Evolutionary conservation across 1,284 basidiomycete species (phyloP).

Genomic region (Schizopora paradoxa): DNA sequence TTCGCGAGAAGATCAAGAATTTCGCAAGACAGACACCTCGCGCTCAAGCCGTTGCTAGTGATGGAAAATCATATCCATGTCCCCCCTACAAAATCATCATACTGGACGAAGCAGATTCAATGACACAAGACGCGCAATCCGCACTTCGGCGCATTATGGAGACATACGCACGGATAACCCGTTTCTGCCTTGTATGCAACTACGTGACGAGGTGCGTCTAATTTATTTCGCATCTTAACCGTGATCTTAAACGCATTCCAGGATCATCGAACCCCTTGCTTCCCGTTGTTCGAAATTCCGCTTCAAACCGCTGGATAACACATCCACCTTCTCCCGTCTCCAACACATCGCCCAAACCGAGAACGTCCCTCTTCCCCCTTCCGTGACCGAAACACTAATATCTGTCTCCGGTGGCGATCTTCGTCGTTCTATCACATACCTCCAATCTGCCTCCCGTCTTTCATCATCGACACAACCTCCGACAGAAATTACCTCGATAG

Average conservation of each 20-base stretch:
- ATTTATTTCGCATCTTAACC: background rate
- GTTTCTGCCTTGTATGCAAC: conserved; percentile 99
- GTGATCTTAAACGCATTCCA: conserved; percentile 30
- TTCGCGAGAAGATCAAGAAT: conserved; percentile 97
- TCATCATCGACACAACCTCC: conserved; percentile 66
- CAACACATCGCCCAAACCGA: conserved; percentile 74
- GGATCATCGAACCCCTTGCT: conserved; percentile 97
- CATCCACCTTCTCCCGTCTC: conserved; percentile 74
- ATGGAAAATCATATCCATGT: conserved; percentile 86
- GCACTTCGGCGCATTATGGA: conserved; percentile 98
- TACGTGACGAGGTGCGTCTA: conserved; percentile 87
- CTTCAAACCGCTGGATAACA: conserved; percentile 86
- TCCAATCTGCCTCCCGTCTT: conserved; percentile 92
- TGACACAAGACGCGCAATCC: conserved; percentile 99
- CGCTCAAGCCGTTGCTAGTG: conserved; percentile 66
- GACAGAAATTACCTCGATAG: conserved; percentile 62
- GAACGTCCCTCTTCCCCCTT: conserved; percentile 41
- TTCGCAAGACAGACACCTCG: conserved; percentile 95
- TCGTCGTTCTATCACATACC: conserved; percentile 96
- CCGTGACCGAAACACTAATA: conserved; percentile 71
- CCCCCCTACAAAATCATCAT: conserved; percentile 99
- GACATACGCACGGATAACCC: conserved; percentile 91
- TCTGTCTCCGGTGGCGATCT: conserved; percentile 87
- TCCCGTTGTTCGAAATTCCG: conserved; percentile 99
- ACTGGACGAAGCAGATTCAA: conserved; percentile 97